Percentiles rank a stretch among this genome's conserved stretches.
phyloP scores from a whole-genome alignment of 2,329 filamentous ascomycete genomes.

The Trichophyton schoenleinii region DNA sequence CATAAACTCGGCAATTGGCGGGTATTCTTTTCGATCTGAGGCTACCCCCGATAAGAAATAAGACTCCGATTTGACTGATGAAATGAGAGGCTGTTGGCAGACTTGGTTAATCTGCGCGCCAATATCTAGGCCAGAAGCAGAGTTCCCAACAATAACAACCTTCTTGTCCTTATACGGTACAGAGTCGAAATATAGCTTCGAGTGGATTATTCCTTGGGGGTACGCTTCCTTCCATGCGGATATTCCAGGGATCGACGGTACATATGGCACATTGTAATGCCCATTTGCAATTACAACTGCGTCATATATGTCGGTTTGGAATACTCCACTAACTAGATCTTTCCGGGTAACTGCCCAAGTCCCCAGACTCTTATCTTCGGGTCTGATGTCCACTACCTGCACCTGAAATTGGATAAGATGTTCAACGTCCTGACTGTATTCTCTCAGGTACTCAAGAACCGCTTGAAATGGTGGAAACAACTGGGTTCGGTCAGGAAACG shows the following conservation, averaged over 20 bases:
- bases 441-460: conserved; percentile 61
- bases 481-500: conserved; percentile 51
- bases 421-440: conserved; percentile 57
- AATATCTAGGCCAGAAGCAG: conserved; percentile 74
- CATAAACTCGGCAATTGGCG: conserved; percentile 43
- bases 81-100: conserved; percentile 49
- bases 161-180: conserved; percentile 54
- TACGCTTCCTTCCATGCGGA: conserved; percentile 46
- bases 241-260: conserved; percentile 52
- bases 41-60: conserved; percentile 29
- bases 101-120: conserved; percentile 57
- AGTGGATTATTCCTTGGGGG: conserved; percentile 54
- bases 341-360: conserved; percentile 51
- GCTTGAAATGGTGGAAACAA: conserved; percentile 62
- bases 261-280: conserved; percentile 57
- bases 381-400: conserved; percentile 51
- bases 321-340: conserved; percentile 36
- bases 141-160: conserved; percentile 72
- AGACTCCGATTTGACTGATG: conserved; percentile 46
- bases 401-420: conserved; percentile 57
- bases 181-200: conserved; percentile 64
- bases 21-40: conserved; percentile 45
- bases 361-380: conserved; percentile 23
- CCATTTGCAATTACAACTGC: conserved; percentile 65
- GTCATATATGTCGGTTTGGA: conserved; percentile 47